phyloP scores from a whole-genome alignment of 2,329 filamentous ascomycete genomes.

The Paecilomyces fulvus region DNA sequence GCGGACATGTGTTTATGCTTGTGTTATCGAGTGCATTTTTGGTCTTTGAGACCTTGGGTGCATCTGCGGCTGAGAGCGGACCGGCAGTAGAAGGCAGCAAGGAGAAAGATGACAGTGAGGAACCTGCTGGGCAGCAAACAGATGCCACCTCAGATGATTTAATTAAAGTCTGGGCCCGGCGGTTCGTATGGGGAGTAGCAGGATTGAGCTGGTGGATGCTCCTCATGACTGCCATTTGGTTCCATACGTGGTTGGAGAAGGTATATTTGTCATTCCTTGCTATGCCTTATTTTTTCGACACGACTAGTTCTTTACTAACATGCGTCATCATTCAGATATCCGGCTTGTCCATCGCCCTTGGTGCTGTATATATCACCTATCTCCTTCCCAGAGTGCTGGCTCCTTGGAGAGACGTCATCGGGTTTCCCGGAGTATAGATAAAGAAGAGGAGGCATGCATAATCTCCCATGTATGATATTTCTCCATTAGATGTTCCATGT shows the following conservation, averaged over 20 bases:
- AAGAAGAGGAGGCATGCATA: neutral
- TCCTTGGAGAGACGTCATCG: constrained; percentile 39
- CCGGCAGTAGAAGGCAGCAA: constrained; percentile 36
- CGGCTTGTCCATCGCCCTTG: constrained; percentile 41
- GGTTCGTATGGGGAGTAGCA: constrained; percentile 49
- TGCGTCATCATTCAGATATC: constrained; percentile 33
- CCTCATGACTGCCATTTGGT: constrained; percentile 96
- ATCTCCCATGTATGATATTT: neutral
- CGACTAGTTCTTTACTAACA: constrained; percentile 6
- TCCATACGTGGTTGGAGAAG: constrained; percentile 99
- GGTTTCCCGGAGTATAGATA: constrained; percentile 30
- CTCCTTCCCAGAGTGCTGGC: constrained; percentile 40
- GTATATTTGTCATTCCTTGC: constrained; percentile 39
- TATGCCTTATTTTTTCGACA: neutral
- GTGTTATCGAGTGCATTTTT: constrained; percentile 76
- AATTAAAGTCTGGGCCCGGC: constrained; percentile 47
- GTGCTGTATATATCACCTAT: constrained; percentile 43
- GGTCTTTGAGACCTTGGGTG: constrained; percentile 67
- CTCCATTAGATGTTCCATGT: neutral
- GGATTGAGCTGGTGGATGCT: constrained; percentile 86
- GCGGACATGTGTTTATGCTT: constrained; percentile 87
- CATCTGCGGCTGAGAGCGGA: constrained; percentile 52
- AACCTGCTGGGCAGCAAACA: constrained; percentile 6
- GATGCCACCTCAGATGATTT: constrained; percentile 12
- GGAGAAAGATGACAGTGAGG: constrained; percentile 21